Conservation (phyloP, 2,329 filamentous ascomycete species). For the Ophiostoma fasciatum region DNA sequence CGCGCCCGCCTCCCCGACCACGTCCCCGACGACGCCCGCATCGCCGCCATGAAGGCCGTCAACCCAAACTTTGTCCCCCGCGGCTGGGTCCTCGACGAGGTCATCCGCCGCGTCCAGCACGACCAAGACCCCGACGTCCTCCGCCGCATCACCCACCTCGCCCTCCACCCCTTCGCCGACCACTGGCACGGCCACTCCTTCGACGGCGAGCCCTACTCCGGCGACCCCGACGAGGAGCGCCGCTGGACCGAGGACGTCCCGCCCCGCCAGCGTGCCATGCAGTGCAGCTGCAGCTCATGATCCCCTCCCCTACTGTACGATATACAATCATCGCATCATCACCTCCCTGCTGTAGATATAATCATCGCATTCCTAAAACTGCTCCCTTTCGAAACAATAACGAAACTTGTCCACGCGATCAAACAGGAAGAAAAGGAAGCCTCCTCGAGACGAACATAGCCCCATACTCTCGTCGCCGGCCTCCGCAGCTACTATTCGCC, state of each 20-base stretch:
- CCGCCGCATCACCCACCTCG: constrained; percentile 65
- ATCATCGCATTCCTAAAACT: too few relatives aligned
- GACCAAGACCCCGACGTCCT: constrained; percentile 69
- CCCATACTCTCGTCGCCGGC: not conserved
- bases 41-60: constrained; percentile 61
- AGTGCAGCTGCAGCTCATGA: constrained; percentile 90
- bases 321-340: too few relatives aligned
- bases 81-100: constrained; percentile 83
- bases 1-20: constrained; percentile 39
- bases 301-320: too few relatives aligned
- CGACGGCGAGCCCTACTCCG: constrained; percentile 33
- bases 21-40: constrained; percentile 44
- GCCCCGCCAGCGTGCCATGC: constrained; percentile 60
- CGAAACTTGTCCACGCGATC: too few relatives aligned
- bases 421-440: too few relatives aligned
- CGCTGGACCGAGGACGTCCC: constrained; percentile 81
- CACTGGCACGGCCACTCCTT: constrained; percentile 43
- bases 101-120: constrained; percentile 81
- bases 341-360: too few relatives aligned
- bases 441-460: constrained; percentile 2
- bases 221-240: constrained; percentile 58
- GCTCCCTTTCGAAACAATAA: too few relatives aligned
- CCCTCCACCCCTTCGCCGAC: constrained; percentile 72
- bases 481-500: constrained; percentile 1
- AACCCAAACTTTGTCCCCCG: constrained; percentile 91